These are phyloP conservation scores for Cladophialophora bantiana DNA, from an alignment of 2,329 filamentous ascomycete species.

Conservation along the genomic window DNA sequence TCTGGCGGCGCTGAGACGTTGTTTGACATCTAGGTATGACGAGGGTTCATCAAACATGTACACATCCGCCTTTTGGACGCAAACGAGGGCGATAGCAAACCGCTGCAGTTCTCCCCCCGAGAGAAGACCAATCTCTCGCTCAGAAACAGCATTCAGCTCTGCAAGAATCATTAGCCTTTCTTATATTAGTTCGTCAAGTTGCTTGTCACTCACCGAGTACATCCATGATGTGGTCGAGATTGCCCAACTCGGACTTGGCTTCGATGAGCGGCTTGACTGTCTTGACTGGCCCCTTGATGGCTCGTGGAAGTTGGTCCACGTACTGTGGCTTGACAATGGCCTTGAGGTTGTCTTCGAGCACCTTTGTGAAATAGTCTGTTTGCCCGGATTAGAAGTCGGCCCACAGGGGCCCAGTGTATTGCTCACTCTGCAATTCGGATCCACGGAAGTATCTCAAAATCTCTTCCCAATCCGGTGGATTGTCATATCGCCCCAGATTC, in stretches of 20 bases:
- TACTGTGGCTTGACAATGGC: slow-evolving; percentile 99
- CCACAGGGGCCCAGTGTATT: background rate
- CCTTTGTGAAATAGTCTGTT: slow-evolving; percentile 96
- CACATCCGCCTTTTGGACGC: slow-evolving; percentile 94
- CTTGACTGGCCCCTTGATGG: slow-evolving; percentile 82
- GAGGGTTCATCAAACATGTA: slow-evolving; percentile 99
- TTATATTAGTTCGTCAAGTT: background rate
- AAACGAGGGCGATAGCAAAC: slow-evolving; percentile 95
- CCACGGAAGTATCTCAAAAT: slow-evolving; percentile 98
- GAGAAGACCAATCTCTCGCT: slow-evolving; percentile 86
- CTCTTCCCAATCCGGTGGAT: slow-evolving; percentile 98
- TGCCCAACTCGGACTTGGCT: slow-evolving; percentile 76
- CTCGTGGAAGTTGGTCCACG: slow-evolving; percentile 96
- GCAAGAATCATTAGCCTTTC: slow-evolving; percentile 43
- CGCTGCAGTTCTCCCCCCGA: slow-evolving; percentile 98
- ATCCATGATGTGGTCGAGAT: slow-evolving; percentile 81
- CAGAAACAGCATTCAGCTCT: slow-evolving; percentile 86
- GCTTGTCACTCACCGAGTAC: slow-evolving; percentile 64
- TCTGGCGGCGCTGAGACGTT: slow-evolving; percentile 88
- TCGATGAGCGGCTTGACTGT: slow-evolving; percentile 80
- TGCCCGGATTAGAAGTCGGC: slow-evolving; percentile 37
- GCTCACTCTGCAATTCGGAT: slow-evolving; percentile 91
- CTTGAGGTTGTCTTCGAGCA: slow-evolving; percentile 95
- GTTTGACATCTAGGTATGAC: slow-evolving; percentile 98
- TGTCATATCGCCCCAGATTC: slow-evolving; percentile 92